Evolutionary conservation across 345 rosid species (phyloP), one percentile per base, ranked within the genome.

Genomic region (Acer negundo): DNA sequence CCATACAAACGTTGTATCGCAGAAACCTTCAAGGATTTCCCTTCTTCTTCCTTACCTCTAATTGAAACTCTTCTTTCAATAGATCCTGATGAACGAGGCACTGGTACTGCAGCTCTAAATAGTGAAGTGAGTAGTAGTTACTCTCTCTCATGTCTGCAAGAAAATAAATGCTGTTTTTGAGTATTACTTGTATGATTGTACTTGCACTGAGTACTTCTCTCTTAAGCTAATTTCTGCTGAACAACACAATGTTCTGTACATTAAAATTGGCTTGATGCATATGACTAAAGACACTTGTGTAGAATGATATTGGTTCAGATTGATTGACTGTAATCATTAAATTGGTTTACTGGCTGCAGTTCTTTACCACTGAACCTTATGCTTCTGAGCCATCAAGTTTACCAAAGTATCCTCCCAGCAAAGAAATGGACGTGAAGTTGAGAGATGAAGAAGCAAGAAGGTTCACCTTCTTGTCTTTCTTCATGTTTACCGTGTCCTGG

Each of bases 401-500:
- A 59, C 98, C 98, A 0, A 92, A 85, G 77, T 93, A 90, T 84
- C 98, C 98, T 73, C 98, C 98, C 64, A 87, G 95, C 75, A 95
- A 95, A 85, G 99, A 93, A 85, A 80, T 95, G 85, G 93, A 92
- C 88, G 91, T 90, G 75, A 92, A 90, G 64, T 84, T 88, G 82
- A 86, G 97, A 76, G 96, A 92, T 51, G 90, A 95, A 79, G 94
- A 88, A 85, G 89, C 94, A 26, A 87, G 92, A 83, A 93, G 97
- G 99, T 95, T 80, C 35, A 73, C 20, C 67, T 55, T 78, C 26
- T 47, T 67, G 70, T 73, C 53, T 56, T 79, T 80, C 35, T 63
- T 78, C 42, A 20, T 68, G 69, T 73, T 74, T 58, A 3, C 71
- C 26, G 5, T 63, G 40, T 65, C 17, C 75, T 77, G 72, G 58